A percentile compares a stretch with the other conserved stretches of the same genome.
phyloP scores from a whole-genome alignment of 129 eudicot genomes.

The Kitagawia praeruptora region DNA sequence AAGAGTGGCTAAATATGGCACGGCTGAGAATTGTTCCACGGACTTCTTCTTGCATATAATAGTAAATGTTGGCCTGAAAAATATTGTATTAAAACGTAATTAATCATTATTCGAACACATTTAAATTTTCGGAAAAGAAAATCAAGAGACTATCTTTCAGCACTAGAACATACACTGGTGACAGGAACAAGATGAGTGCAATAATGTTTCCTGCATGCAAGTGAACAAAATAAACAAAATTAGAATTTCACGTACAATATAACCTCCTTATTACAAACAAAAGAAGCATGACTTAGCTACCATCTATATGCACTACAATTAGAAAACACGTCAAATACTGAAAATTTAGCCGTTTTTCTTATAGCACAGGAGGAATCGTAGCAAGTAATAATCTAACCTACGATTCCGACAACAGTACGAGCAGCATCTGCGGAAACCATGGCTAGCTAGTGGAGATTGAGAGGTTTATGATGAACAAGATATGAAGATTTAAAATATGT shows the following conservation, averaged over 20 bases:
- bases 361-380: too few species aligned
- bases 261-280: not conserved
- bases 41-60: slow-evolving; percentile 62
- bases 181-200: slow-evolving; percentile 20
- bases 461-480: slow-evolving; percentile 1
- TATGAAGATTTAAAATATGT: not conserved
- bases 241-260: not conserved
- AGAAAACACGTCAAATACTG: too few species aligned
- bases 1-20: slow-evolving; percentile 70
- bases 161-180: slow-evolving; percentile 22
- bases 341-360: too few species aligned
- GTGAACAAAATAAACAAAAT: slow-evolving; percentile 6
- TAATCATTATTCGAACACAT: not conserved
- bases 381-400: slow-evolving; percentile 1
- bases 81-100: not conserved
- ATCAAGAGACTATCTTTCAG: not conserved
- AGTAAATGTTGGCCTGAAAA: slow-evolving; percentile 69
- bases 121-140: not conserved
- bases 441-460: not conserved
- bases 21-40: slow-evolving; percentile 68
- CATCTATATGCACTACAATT: not conserved
- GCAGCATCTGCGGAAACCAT: slow-evolving; percentile 15
- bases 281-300: not conserved
- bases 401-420: slow-evolving; percentile 18
- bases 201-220: slow-evolving; percentile 23